Evolutionary conservation across 495 filamentous ascomycete species (phyloP), one percentile per base, ranked within the genome.

Genomic region (Penicillium waksmanii): DNA sequence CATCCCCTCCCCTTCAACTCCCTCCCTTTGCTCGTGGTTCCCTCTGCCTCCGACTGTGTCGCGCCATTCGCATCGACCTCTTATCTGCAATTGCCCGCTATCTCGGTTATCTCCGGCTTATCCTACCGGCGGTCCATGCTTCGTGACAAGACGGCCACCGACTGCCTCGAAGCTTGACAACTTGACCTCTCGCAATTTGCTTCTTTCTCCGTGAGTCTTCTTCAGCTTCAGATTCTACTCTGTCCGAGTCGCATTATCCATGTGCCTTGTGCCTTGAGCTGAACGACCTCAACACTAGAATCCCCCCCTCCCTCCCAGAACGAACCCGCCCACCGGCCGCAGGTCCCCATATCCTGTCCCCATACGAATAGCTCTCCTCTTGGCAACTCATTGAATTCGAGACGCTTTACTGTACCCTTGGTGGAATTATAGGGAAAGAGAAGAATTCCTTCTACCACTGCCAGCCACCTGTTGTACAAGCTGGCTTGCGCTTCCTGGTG

Each of bases 21-120:
- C 42, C 23, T 38, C 12, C 47, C 42, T 62, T 36, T 55, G 57
- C 47, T 35, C 40, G 34, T 34, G 27, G 57, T 43, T 51, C 34
- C 54, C 17, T 51, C 50, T 25, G 49, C 44, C 48, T 49, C 33
- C 48, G 23, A 33, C 44, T 13, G 25, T 44, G n/a, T 55, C 38
- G 54, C 53, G 54, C 50, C 18, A 48, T 48, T 48, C 46, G 11
- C 46, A 48, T 12, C 46, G 10, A 13, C 46, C n/a, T 25, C 67
- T 68, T 66, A 66, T 67, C 66, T 56, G 54, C 70, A 70, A 75
- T 75, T 73, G 68, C 51, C 51, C 65, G 61, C 61, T 56, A 63
- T 65, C 65, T 73, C 74, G 72, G 72, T 66, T 77, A 74, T 74
- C 71, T 75, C 69, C 68, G 71, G 71, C 64, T 65, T 61, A 67